Percentiles rank a stretch among this genome's conserved stretches.
These are phyloP conservation scores for Capsicum baccatum DNA, from an alignment of 257 asterid species.

Conservation along the genomic window DNA sequence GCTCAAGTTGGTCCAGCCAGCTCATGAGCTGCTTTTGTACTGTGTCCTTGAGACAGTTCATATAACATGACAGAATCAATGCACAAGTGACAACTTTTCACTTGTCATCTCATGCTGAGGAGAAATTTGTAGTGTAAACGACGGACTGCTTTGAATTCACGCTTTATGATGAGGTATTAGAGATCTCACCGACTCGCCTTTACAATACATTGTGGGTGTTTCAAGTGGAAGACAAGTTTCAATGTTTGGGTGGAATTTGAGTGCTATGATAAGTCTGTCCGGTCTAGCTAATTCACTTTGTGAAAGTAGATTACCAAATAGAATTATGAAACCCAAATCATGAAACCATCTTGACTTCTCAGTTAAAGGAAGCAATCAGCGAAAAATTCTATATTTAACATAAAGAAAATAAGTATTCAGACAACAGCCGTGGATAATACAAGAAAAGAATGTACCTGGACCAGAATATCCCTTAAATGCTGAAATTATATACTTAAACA, in stretches of 20 bases:
- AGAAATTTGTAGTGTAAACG: slow-evolving; percentile 10
- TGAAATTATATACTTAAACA: slow-evolving; percentile 26
- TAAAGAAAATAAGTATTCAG: slow-evolving; percentile 6
- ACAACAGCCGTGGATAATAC: background rate
- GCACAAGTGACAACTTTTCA: background rate
- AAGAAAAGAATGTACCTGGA: slow-evolving; percentile 13
- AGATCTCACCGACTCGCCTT: background rate
- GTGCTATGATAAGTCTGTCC: background rate
- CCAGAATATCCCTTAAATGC: slow-evolving; percentile 21
- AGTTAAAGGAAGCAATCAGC: background rate
- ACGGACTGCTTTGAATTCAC: background rate
- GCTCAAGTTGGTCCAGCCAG: slow-evolving; percentile 17
- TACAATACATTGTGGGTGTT: slow-evolving; percentile 8
- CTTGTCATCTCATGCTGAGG: slow-evolving; percentile 10
- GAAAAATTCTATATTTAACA: background rate
- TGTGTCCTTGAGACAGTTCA: slow-evolving; percentile 9
- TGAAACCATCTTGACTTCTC: slow-evolving; percentile 9
- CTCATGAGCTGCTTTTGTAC: slow-evolving; percentile 19
- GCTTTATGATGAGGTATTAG: slow-evolving; percentile 20
- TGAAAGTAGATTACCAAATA: background rate
- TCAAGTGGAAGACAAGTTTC: slow-evolving; percentile 21
- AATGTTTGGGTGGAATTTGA: slow-evolving; percentile 11
- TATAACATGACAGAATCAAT: slow-evolving; percentile 1
- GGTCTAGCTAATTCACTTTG: slow-evolving; percentile 1
- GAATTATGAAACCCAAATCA: background rate